Percentiles rank a stretch among this genome's conserved stretches.
phyloP scores from a whole-genome alignment of 768 basidiomycete species.

The Suillus bovinus region DNA sequence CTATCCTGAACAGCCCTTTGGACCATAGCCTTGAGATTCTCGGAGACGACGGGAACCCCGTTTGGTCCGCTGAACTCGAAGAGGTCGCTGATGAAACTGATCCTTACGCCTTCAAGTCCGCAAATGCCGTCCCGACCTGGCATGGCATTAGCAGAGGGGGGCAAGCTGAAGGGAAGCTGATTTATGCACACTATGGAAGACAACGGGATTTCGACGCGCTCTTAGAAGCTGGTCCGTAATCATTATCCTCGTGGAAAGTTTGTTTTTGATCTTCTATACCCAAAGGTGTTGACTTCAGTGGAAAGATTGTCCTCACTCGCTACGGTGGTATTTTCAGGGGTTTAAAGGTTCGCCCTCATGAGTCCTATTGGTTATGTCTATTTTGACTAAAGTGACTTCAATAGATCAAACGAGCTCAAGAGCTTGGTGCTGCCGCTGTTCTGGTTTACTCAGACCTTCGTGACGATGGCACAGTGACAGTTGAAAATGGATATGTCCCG shows the following conservation, averaged over 20 bases:
- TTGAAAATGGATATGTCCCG: constrained; percentile 53
- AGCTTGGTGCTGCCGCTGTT: constrained; percentile 58
- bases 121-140: constrained; percentile 61
- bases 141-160: constrained; percentile 73
- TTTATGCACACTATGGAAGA: constrained; percentile 60
- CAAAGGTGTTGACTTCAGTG: constrained; percentile 57
- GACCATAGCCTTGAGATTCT: constrained; percentile 56
- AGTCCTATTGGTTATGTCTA: constrained; percentile 4
- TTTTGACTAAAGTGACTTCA: constrained; percentile 6
- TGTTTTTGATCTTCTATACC: background rate
- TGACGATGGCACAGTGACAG: constrained; percentile 65
- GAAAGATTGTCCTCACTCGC: constrained; percentile 58
- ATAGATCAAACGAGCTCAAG: constrained; percentile 62
- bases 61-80: constrained; percentile 63
- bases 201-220: constrained; percentile 67
- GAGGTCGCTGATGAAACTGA: constrained; percentile 70
- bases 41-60: constrained; percentile 45
- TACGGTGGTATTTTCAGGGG: constrained; percentile 69
- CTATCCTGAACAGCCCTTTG: constrained; percentile 68
- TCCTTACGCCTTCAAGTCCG: constrained; percentile 56
- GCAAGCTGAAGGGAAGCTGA: constrained; percentile 57
- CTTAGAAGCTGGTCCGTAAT: constrained; percentile 43
- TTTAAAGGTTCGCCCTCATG: constrained; percentile 46
- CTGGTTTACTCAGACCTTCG: constrained; percentile 66
- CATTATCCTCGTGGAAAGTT: too few species aligned